phyloP scores from a whole-genome alignment of 139 green algal genomes.

The Chlorella sorokiniana region DNA sequence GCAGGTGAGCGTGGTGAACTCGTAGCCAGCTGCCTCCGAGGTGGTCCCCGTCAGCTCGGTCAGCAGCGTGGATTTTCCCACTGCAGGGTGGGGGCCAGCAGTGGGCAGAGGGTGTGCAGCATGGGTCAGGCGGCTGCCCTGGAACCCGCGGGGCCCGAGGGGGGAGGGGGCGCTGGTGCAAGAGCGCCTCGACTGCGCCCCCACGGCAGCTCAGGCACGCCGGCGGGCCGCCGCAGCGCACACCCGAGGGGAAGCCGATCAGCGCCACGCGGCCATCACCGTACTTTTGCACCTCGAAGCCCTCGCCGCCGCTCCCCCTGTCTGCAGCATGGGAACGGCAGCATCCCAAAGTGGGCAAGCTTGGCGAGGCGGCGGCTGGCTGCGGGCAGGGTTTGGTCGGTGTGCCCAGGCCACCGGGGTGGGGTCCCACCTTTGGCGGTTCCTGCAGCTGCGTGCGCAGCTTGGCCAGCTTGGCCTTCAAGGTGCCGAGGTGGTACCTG shows the following conservation, averaged over 20 bases:
- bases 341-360: too few species aligned
- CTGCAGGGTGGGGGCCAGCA: neutral
- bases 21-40: constrained; percentile 92
- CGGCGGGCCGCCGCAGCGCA: neutral
- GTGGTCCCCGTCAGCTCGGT: constrained; percentile 90
- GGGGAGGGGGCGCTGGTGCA: too few species aligned
- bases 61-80: constrained; percentile 97
- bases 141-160: too few species aligned
- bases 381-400: too few species aligned
- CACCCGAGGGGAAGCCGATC: constrained; percentile 90
- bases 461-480: constrained; percentile 98
- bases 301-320: constrained; percentile 66
- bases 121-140: too few species aligned
- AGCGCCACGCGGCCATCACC: constrained; percentile 94
- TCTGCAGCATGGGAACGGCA: neutral
- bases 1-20: constrained; percentile 99
- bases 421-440: constrained; percentile 66
- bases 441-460: constrained; percentile 95
- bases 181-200: too few species aligned
- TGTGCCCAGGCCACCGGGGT: neutral
- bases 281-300: constrained; percentile 98
- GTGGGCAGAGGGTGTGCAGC: too few species aligned
- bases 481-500: constrained; percentile 95
- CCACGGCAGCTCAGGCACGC: neutral
- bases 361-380: too few species aligned